These are phyloP conservation scores for Gryganskiella cystojenkinii DNA, from an alignment of 192 early-diverging fungal species.

Conservation along the genomic window DNA sequence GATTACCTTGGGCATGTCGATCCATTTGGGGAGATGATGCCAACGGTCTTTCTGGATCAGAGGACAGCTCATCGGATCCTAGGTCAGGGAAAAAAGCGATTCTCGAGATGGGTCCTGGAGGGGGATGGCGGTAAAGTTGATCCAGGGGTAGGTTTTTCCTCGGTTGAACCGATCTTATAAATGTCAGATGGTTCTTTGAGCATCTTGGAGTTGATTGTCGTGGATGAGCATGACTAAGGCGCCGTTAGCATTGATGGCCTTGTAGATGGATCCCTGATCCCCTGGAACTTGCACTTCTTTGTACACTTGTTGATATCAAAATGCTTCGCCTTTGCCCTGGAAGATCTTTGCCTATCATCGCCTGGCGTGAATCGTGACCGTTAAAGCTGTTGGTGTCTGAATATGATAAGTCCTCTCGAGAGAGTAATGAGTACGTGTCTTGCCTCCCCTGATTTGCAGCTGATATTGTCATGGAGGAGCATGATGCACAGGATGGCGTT, in stretches of 20 bases:
- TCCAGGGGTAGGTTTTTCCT: conserved; percentile 73
- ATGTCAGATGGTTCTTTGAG: conserved; percentile 59
- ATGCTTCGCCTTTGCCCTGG: no score
- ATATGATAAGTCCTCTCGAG: no score
- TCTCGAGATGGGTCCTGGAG: conserved; percentile 67
- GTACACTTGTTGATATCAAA: background rate
- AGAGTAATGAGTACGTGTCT: no score
- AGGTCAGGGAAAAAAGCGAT: conserved; percentile 46
- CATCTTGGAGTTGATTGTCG: conserved; percentile 59
- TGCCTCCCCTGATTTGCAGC: no score
- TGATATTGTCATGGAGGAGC: no score
- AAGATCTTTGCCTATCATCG: no score
- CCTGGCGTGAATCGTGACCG: no score
- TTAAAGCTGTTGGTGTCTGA: no score
- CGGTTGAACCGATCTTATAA: conserved; percentile 76
- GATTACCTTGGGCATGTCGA: conserved; percentile 48
- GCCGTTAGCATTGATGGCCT: conserved; percentile 29
- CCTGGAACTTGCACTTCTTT: background rate
- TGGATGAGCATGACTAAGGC: conserved; percentile 66
- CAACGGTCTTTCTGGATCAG: conserved; percentile 62
- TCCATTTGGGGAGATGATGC: conserved; percentile 57
- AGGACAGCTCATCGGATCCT: conserved; percentile 57
- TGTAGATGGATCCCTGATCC: conserved; percentile 1
- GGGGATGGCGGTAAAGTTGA: conserved; percentile 75
- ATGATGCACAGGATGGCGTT: no score